These are phyloP conservation scores for Fomitopsis schrenkii DNA, from an alignment of 1,284 basidiomycete species.

Conservation along the genomic window DNA sequence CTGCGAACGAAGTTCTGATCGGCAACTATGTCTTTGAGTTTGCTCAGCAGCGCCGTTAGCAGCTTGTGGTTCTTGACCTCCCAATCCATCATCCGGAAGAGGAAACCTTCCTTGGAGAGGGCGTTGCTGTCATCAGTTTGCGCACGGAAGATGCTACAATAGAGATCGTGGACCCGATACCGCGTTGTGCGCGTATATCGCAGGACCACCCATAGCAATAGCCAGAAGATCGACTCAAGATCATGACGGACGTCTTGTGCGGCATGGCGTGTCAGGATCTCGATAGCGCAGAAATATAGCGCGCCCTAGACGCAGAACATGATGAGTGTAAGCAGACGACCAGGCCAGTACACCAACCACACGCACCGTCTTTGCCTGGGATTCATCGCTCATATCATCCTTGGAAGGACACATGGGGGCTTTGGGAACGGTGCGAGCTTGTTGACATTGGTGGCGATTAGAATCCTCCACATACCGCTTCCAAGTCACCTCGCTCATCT, in stretches of 20 bases:
- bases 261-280: neutral
- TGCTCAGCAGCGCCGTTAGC: neutral
- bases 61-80: neutral
- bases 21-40: neutral
- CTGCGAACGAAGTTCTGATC: too few species aligned
- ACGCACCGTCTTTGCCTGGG: neutral
- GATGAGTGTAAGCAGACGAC: neutral
- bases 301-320: neutral
- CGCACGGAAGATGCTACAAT: neutral
- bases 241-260: neutral
- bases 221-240: neutral
- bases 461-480: neutral
- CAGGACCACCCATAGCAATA: neutral
- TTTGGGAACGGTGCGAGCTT: neutral
- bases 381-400: neutral
- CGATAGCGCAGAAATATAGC: neutral
- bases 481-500: neutral
- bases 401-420: neutral
- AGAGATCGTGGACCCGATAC: neutral
- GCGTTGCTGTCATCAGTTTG: neutral
- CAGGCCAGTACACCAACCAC: too few species aligned
- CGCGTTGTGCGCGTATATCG: neutral
- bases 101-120: neutral
- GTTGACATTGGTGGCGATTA: neutral
- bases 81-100: neutral